Percentiles rank a stretch among this genome's conserved stretches.
These are phyloP conservation scores for Stentor roeselii DNA, from an alignment of 73 alveolate species.

Conservation along the genomic window DNA sequence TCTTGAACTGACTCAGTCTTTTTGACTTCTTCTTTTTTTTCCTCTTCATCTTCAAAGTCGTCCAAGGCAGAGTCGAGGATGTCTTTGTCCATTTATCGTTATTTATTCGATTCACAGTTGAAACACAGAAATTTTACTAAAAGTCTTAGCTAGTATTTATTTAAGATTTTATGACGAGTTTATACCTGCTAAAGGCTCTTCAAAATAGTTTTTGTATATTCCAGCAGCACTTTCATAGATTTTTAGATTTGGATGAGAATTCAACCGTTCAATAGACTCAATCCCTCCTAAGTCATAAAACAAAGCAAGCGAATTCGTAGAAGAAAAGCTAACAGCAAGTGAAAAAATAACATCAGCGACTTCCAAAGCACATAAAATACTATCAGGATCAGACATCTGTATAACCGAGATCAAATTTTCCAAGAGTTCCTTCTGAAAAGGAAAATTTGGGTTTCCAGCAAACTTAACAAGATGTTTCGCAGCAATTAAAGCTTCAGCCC, in stretches of 20 bases:
- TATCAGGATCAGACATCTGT: neutral
- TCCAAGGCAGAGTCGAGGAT: slow-evolving; percentile 22
- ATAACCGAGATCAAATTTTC: no score
- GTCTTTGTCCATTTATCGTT: neutral
- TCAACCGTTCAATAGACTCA: neutral
- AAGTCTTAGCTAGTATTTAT: neutral
- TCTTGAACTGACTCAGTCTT: neutral
- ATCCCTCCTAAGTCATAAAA: neutral
- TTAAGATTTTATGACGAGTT: neutral
- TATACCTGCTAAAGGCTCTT: neutral
- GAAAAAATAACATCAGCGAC: neutral
- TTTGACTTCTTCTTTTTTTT: neutral
- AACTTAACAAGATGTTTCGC: no score
- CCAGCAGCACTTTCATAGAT: neutral
- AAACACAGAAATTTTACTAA: neutral
- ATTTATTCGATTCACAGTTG: neutral
- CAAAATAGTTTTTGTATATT: no score
- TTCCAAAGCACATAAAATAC: neutral
- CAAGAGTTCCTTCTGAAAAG: neutral
- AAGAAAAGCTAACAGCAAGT: neutral
- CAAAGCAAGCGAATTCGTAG: neutral
- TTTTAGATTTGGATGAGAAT: neutral
- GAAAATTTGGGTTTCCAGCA: neutral
- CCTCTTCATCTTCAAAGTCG: slow-evolving; percentile 7
- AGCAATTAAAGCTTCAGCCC: neutral